phyloP scores from a whole-genome alignment of 2,329 filamentous ascomycete species.

The Alternaria dauci region DNA sequence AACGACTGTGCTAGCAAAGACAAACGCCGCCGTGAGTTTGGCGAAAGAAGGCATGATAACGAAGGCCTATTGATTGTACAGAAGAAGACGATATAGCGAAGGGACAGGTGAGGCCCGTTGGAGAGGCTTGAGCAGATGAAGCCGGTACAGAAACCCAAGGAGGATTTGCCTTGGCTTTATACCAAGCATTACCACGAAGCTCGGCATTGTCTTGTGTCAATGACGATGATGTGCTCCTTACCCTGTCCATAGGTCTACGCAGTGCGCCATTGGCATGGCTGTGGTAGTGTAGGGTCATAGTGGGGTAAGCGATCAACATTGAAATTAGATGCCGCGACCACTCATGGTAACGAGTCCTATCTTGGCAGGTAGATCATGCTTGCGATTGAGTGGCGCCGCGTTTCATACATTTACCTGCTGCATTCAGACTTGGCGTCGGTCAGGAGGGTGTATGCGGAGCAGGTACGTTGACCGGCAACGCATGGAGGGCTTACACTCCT shows the following conservation, averaged over 20 bases:
- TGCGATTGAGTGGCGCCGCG: conserved; percentile 23
- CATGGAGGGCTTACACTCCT: conserved; percentile 7
- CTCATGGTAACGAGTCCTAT: conserved; percentile 28
- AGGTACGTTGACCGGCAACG: conserved; percentile 1
- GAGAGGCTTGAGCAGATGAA: conserved; percentile 15
- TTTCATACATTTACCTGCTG: conserved; percentile 37
- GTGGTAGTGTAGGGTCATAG: conserved; percentile 12
- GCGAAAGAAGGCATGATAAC: conserved; percentile 46
- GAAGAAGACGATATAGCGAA: conserved; percentile 20
- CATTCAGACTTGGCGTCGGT: conserved; percentile 30
- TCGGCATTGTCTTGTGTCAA: conserved; percentile 20
- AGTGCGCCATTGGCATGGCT: conserved; percentile 13
- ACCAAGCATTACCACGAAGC: conserved; percentile 28
- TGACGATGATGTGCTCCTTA: conserved; percentile 16
- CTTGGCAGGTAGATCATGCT: conserved; percentile 41
- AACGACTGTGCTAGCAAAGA: conserved; percentile 34
- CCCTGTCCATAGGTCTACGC: conserved; percentile 17
- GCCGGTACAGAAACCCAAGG: conserved; percentile 26
- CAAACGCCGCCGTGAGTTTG: conserved; percentile 44
- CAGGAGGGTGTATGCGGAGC: conserved; percentile 3
- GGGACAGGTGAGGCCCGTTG: conserved; percentile 25
- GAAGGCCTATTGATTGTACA: conserved; percentile 10
- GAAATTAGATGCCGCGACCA: conserved; percentile 41
- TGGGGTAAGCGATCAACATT: conserved; percentile 28
- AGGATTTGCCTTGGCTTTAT: conserved; percentile 39